Base-by-base conservation (phyloP, 1,284 basidiomycete species). In the Pyrrhoderma noxium region DNA sequence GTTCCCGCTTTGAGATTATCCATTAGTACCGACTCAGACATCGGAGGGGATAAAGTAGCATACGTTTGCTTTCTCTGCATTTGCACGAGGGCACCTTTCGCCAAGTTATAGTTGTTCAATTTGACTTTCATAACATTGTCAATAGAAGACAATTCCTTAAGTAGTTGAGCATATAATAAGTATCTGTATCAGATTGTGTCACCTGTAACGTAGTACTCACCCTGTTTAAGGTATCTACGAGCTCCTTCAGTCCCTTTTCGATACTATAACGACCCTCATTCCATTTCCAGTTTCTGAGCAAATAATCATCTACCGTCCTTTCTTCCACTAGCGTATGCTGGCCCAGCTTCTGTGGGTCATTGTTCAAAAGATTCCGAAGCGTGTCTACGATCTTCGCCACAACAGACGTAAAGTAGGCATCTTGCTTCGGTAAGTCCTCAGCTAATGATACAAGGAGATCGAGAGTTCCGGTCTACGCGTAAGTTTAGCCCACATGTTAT, bases 321-420 rank as follows among this genome's bases (percentile, higher is more conserved):
- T 96, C 93, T 60, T 96, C 88, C 19, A 98, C 83, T 39, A 87
- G 73, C 23, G 85, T 73, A 64, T 97, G 92, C 64, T 93, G 89
- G 18, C 78, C 70, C 34, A 97, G 77, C 65, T 92, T 92, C 39
- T 75, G 64, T 8, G 87, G 80, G 63, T 96, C 92, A 60, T 96
- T 93, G 64, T 93, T 93, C 49, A 95, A 71, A 49, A 99, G 77
- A 58, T 87, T 90, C 44, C 93, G 88, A 46, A 98, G 77, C 0
- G 93, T 94, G 63, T 99, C 96, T 54, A 98, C 91, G 21, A 89
- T 87, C 76, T 97, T 98, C 56, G 89, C 89, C 54, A 95, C 87
- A 9, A 85, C 82, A 19, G 79, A 72, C 2, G 91, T 97, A 71
- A 96, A 93, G 71, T 79, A 80, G n/a, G 77, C 65, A 60, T 99